Evolutionary conservation across 768 basidiomycete genomes (phyloP).

Genomic region (Boletus sp.): DNA sequence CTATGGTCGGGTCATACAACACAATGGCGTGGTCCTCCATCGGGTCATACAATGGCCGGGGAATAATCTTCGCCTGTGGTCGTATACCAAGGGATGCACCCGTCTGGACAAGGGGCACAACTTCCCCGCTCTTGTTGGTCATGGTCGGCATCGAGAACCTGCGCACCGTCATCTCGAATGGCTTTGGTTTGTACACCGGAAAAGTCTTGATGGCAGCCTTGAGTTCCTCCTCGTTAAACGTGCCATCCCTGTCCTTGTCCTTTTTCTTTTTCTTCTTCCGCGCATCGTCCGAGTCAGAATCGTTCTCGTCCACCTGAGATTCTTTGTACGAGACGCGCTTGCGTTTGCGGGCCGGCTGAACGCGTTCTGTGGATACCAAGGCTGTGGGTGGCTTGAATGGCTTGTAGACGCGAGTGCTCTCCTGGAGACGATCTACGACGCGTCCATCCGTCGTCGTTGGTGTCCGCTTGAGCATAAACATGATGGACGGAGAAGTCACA

Average conservation of each 20-base stretch:
- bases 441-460: slow-evolving; percentile 74
- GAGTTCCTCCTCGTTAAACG: slow-evolving; percentile 62
- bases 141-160: slow-evolving; percentile 86
- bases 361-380: slow-evolving; percentile 43
- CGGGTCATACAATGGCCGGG: slow-evolving; percentile 93
- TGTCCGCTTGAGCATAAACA: slow-evolving; percentile 62
- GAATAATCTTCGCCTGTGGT: slow-evolving; percentile 74
- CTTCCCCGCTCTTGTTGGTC: slow-evolving; percentile 65
- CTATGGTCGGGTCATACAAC: slow-evolving; percentile 93
- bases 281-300: slow-evolving; percentile 51
- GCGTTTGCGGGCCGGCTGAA: slow-evolving; percentile 74
- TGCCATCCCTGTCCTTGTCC: slow-evolving; percentile 55
- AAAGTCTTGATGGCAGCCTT: slow-evolving; percentile 63
- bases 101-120: slow-evolving; percentile 54
- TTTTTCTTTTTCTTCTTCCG: slow-evolving; percentile 66
- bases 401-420: slow-evolving; percentile 70
- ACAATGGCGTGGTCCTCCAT: slow-evolving; percentile 99
- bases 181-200: slow-evolving; percentile 80
- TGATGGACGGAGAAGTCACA: not conserved
- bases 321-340: slow-evolving; percentile 88
- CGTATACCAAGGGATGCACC: slow-evolving; percentile 83
- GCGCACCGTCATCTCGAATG: slow-evolving; percentile 58
- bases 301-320: slow-evolving; percentile 54
- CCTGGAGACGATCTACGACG: slow-evolving; percentile 63
- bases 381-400: slow-evolving; percentile 77